These are phyloP conservation scores for Saccharomycopsis fibuligera DNA, from an alignment of 805 yeast species.

Conservation along the genomic window DNA sequence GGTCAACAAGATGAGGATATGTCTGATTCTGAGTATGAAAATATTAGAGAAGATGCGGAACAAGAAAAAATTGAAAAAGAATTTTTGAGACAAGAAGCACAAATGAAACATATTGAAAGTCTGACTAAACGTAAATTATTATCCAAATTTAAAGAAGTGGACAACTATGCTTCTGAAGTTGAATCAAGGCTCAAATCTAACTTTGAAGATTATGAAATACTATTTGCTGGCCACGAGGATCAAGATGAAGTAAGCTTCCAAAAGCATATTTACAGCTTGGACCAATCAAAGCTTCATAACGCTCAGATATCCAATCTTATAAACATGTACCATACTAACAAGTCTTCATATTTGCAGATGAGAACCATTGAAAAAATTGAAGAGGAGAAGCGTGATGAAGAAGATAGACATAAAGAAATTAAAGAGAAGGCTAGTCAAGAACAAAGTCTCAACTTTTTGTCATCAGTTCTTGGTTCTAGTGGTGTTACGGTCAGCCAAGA, in stretches of 20 bases:
- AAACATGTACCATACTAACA: conserved; percentile 6
- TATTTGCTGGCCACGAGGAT: neutral
- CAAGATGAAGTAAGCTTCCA: neutral
- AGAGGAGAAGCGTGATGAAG: conserved; percentile 40
- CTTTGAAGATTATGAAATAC: conserved; percentile 7
- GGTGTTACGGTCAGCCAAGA: neutral
- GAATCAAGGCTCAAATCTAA: conserved; percentile 23
- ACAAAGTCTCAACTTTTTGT: conserved; percentile 22
- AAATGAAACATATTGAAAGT: conserved; percentile 19
- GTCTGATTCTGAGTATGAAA: neutral
- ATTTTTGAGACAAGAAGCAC: conserved; percentile 22
- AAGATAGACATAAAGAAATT: conserved; percentile 34
- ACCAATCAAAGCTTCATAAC: neutral
- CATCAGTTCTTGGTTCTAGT: conserved; percentile 11
- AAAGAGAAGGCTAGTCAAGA: conserved; percentile 23
- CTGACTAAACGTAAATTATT: conserved; percentile 22
- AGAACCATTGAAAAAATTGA: conserved; percentile 32
- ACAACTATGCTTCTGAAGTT: conserved; percentile 33
- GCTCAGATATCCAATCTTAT: neutral
- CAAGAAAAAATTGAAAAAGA: conserved; percentile 26
- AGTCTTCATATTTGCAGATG: conserved; percentile 30
- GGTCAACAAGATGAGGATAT: conserved; percentile 25
- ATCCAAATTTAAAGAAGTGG: conserved; percentile 24
- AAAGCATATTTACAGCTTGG: neutral
- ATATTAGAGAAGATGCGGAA: conserved; percentile 25